Evolutionary conservation across 768 basidiomycete genomes (phyloP).

Genomic region (Megacollybia marginata): DNA sequence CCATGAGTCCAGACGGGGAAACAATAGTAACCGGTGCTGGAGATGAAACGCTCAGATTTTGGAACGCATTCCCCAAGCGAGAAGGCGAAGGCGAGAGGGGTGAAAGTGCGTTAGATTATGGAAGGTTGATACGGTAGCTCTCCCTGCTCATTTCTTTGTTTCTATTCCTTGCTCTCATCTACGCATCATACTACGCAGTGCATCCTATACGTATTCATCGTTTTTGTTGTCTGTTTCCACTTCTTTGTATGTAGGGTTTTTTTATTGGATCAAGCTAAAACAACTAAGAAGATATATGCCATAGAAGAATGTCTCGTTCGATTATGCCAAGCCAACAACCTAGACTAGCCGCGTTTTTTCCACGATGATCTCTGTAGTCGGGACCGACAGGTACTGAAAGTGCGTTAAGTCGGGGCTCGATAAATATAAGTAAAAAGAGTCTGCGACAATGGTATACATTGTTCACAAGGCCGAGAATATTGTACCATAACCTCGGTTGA

Average conservation of each 20-base stretch:
- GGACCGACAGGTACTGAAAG: not conserved
- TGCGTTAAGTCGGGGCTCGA: not conserved
- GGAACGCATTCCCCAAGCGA: conserved; percentile 92
- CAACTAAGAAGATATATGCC: too few relatives aligned
- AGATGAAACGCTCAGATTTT: conserved; percentile 94
- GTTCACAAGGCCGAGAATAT: not conserved
- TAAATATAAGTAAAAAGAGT: not conserved
- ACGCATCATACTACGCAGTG: too few relatives aligned
- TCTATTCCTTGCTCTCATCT: not conserved
- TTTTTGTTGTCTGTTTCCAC: too few relatives aligned
- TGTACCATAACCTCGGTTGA: not conserved
- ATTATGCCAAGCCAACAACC: too few relatives aligned
- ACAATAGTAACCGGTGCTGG: conserved; percentile 98
- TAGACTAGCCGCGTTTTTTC: too few relatives aligned
- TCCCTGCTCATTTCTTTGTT: too few relatives aligned
- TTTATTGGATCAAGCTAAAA: too few relatives aligned
- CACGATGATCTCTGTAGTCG: too few relatives aligned
- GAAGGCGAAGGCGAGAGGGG: conserved; percentile 34
- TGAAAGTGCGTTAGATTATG: conserved; percentile 44
- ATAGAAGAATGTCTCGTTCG: too few relatives aligned
- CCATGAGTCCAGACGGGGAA: conserved; percentile 95
- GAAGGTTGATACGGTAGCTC: conserved; percentile 43
- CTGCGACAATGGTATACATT: not conserved
- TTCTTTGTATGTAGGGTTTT: too few relatives aligned
- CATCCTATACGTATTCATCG: too few relatives aligned